Evolutionary conservation across 148 eudicot genomes (phyloP).

Genomic region (Vaccinium myrtillus): DNA sequence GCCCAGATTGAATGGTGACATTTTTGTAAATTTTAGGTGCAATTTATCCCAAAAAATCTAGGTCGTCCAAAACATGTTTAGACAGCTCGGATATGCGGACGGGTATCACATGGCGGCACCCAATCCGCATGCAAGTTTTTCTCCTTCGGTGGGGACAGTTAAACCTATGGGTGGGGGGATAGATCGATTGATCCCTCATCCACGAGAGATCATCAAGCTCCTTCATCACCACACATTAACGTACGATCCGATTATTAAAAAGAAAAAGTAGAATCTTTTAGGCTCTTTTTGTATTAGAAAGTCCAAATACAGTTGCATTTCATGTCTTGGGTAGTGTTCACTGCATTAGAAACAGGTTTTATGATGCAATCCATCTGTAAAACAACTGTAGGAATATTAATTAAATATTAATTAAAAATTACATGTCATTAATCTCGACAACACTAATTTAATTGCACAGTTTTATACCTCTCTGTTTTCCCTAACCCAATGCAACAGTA

Average conservation of each 20-base stretch:
- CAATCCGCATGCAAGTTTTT: too few relatives aligned
- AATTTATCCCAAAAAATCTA: too few relatives aligned
- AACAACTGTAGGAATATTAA: conserved; percentile 27
- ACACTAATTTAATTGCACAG: neutral
- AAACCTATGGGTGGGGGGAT: neutral
- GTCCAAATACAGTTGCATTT: conserved; percentile 9
- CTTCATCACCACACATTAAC: neutral
- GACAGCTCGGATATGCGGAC: too few relatives aligned
- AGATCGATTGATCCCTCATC: neutral
- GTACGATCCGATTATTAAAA: neutral
- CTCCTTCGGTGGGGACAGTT: too few relatives aligned
- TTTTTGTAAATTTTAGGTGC: too few relatives aligned
- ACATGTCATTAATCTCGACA: neutral
- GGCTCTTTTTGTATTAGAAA: neutral
- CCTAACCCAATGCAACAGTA: neutral
- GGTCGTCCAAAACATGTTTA: too few relatives aligned
- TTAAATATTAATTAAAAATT: neutral
- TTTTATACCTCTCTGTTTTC: neutral
- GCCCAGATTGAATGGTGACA: too few relatives aligned
- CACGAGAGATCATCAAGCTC: neutral
- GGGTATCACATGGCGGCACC: too few relatives aligned
- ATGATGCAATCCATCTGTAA: neutral
- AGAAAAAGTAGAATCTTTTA: neutral
- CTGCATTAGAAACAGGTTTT: conserved; percentile 20
- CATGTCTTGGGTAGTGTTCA: conserved; percentile 27